Conservation (phyloP, 2,329 filamentous ascomycete genomes). For the Neonectria magnoliae region DNA sequence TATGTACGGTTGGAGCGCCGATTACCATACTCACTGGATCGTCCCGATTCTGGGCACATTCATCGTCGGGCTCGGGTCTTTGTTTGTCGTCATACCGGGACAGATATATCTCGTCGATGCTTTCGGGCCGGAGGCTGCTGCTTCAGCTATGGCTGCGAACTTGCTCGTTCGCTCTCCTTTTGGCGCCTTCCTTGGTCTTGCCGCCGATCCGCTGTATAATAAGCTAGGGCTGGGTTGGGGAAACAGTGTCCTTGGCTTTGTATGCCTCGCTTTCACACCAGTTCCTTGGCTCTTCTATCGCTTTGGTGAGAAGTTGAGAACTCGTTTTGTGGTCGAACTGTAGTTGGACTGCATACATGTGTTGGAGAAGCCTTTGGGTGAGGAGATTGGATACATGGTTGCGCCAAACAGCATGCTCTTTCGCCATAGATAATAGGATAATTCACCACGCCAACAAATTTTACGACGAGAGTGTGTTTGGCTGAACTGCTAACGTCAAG, state of each 20-base stretch:
- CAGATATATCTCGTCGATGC: slow-evolving; percentile 42
- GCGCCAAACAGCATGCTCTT: background rate
- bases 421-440: background rate
- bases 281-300: slow-evolving; percentile 30
- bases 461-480: too few relatives aligned
- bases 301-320: slow-evolving; percentile 28
- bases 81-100: slow-evolving; percentile 47
- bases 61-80: slow-evolving; percentile 58
- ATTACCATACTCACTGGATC: slow-evolving; percentile 64
- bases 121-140: slow-evolving; percentile 36
- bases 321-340: slow-evolving; percentile 23
- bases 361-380: too few relatives aligned
- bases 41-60: slow-evolving; percentile 66
- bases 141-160: slow-evolving; percentile 38
- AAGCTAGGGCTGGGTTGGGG: slow-evolving; percentile 31
- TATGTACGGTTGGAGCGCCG: slow-evolving; percentile 67
- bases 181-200: slow-evolving; percentile 29
- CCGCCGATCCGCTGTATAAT: slow-evolving; percentile 22
- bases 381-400: background rate
- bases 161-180: slow-evolving; percentile 47
- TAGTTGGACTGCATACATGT: background rate
- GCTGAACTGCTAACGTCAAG: too few relatives aligned
- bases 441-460: background rate
- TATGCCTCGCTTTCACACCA: slow-evolving; percentile 28
- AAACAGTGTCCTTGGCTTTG: slow-evolving; percentile 29